Evolutionary conservation across 1,139 yeast species (phyloP).

Genomic region (Cylindricascospora bacillispora): DNA sequence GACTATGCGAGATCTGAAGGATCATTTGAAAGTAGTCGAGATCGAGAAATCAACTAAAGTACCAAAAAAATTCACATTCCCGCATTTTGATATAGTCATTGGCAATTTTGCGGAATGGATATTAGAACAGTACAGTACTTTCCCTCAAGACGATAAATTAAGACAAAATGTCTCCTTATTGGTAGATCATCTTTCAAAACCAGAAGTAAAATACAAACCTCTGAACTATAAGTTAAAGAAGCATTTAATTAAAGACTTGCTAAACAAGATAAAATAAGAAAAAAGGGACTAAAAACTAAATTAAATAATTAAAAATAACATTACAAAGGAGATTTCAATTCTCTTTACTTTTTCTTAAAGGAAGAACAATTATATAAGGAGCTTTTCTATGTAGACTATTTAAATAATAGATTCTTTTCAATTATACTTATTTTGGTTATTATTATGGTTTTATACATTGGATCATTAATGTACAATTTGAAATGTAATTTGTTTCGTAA

Average conservation of each 20-base stretch:
- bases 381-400: too few relatives aligned
- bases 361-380: too few relatives aligned
- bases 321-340: too few relatives aligned
- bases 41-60: conserved; percentile 62
- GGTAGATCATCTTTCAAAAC: conserved; percentile 1
- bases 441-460: too few relatives aligned
- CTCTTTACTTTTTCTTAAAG: too few relatives aligned
- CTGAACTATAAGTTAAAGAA: conserved; percentile 1
- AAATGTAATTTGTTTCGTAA: too few relatives aligned
- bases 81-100: conserved; percentile 56
- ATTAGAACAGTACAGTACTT: conserved; percentile 2
- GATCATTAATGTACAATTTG: neutral
- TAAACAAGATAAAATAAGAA: too few relatives aligned
- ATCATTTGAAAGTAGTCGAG: conserved; percentile 47
- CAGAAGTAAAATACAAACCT: conserved; percentile 4
- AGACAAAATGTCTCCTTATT: neutral
- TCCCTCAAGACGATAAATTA: neutral
- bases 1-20: conserved; percentile 47
- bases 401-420: too few relatives aligned
- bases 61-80: conserved; percentile 65
- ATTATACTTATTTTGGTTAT: too few relatives aligned
- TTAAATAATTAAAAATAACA: too few relatives aligned
- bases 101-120: conserved; percentile 18
- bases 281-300: too few relatives aligned
- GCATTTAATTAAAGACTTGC: neutral